Conservation (phyloP, 768 basidiomycete species). For the Tulasnella calospora region DNA sequence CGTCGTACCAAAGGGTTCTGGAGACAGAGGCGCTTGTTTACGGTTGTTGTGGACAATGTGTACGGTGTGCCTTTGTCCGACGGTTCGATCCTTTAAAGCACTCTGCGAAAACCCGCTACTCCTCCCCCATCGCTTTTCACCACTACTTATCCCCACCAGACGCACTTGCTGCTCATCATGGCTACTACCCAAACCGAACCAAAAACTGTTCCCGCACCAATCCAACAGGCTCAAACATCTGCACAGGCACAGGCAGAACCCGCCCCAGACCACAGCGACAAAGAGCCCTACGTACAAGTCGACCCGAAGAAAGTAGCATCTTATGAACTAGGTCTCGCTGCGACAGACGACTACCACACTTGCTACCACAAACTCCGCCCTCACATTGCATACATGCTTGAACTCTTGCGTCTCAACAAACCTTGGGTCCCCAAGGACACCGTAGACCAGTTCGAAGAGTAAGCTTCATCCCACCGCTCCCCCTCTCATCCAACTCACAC, state of each 20-base stretch:
- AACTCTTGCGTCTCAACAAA: constrained; percentile 2
- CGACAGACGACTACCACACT: background rate
- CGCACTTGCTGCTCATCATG: background rate
- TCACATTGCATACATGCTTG: background rate
- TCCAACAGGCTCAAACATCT: background rate
- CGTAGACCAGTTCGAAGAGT: background rate
- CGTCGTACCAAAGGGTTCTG: too few species aligned
- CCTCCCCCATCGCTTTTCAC: background rate
- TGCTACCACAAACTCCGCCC: background rate
- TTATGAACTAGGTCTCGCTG: background rate
- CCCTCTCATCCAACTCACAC: background rate
- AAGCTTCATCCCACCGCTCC: background rate
- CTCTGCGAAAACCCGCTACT: background rate
- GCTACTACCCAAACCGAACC: background rate
- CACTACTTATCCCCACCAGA: background rate
- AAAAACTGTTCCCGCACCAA: background rate
- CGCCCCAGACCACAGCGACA: background rate
- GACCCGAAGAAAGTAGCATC: background rate
- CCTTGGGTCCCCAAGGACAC: background rate
- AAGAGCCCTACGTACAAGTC: background rate
- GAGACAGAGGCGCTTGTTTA: too few species aligned
- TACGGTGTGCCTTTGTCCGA: background rate
- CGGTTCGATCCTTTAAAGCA: background rate
- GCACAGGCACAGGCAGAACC: background rate
- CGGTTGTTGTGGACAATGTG: background rate